Conservation (phyloP, 2,329 filamentous ascomycete species). For the Laburnicola sp. region DNA sequence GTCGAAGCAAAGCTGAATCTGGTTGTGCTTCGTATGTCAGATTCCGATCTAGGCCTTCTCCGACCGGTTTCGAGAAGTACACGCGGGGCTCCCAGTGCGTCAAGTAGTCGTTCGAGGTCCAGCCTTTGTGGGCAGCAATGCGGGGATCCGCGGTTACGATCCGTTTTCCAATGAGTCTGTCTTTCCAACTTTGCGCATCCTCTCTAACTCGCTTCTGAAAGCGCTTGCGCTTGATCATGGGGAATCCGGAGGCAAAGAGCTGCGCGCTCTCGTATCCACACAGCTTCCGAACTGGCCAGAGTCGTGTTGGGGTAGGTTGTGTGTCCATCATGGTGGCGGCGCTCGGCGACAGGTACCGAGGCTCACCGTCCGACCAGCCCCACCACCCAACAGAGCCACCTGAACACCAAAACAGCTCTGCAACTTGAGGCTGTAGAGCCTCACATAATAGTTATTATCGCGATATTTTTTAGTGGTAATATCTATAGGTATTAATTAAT, state of each 20-base stretch:
- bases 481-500: too few relatives aligned
- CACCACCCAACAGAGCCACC: too few relatives aligned
- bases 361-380: too few relatives aligned
- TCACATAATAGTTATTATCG: too few relatives aligned
- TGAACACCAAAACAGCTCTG: too few relatives aligned
- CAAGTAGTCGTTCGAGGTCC: constrained; percentile 1
- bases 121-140: constrained; percentile 4
- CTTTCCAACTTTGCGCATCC: constrained; percentile 14
- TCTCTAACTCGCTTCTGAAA: constrained; percentile 7
- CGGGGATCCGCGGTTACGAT: constrained; percentile 10
- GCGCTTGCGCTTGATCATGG: neutral
- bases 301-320: too few relatives aligned
- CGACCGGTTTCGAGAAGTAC: constrained; percentile 8
- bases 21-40: constrained; percentile 8
- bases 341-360: too few relatives aligned
- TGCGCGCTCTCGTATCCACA: neutral
- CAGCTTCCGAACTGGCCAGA: neutral
- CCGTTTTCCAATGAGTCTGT: constrained; percentile 15
- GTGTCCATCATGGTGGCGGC: too few relatives aligned
- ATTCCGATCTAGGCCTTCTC: constrained; percentile 8
- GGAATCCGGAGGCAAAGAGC: neutral
- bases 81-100: constrained; percentile 13
- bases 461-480: too few relatives aligned
- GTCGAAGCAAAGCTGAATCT: constrained; percentile 6
- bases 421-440: too few relatives aligned